Evolutionary conservation across 306 rosid genomes (phyloP), one percentile per base, ranked within the genome.

Genomic region (Albizia julibrissin): DNA sequence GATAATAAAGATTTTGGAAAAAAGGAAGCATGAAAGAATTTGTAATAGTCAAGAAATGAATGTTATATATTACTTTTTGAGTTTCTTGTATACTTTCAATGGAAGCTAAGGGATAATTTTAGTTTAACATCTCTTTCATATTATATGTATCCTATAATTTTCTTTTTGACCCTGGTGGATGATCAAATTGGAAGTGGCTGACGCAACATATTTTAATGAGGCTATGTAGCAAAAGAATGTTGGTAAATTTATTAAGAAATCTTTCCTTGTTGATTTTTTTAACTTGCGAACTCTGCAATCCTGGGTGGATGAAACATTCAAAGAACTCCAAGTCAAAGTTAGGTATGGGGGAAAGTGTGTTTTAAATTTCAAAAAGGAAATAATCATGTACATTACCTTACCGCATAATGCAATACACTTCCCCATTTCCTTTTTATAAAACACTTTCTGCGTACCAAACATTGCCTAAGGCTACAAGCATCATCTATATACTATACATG

Each of bases 271-370:
- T 11, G n/a, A 29, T 76, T 67, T 83, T 47, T 16, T 80, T 65
- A 39, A 33, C 49, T 78, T 39, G 33, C 52, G 82, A 79, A 50
- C 76, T 61, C 16, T 87, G 90, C 93, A 92, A 97, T 56, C 43
- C 80, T 59, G 64, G 37, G 81, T 79, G 65, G 86, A 73, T 62
- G 75, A 90, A 88, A 59, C 89, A 61, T 46, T 75, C 85, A 52
- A 83, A 87, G 82, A 78, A 81, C 73, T 86, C n/a, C n/a, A n/a
- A n/a, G n/a, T n/a, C n/a, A n/a, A n/a, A n/a, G n/a, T n/a, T n/a
- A n/a, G n/a, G n/a, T n/a, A n/a, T n/a, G n/a, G n/a, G n/a, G n/a
- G n/a, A n/a, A n/a, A n/a, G n/a, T n/a, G n/a, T n/a, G n/a, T n/a
- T n/a, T n/a, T n/a, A n/a, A n/a, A n/a, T n/a, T n/a, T n/a, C n/a